A percentile compares a stretch with the other conserved stretches of the same genome.
These are phyloP conservation scores for Rehmannia glutinosa DNA, from an alignment of 257 asterid species.

Conservation along the genomic window DNA sequence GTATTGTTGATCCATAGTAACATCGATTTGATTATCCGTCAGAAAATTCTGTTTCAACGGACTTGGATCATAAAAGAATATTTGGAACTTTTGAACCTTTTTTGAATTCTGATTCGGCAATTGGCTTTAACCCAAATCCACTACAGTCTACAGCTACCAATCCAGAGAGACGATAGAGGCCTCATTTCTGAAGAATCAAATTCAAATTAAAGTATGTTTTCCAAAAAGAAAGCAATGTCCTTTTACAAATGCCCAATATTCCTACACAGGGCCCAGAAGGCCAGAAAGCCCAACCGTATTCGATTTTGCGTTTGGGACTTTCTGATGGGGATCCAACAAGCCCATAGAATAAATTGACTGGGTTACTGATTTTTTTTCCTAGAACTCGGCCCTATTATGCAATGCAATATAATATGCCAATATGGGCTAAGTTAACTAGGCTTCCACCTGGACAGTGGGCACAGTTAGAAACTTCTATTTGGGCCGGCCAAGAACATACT, in stretches of 20 bases:
- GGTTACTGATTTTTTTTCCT: neutral
- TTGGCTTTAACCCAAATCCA: neutral
- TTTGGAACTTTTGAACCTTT: neutral
- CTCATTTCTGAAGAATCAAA: neutral
- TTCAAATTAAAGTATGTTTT: too few species aligned
- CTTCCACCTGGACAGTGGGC: too few species aligned
- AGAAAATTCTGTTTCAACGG: slow-evolving; percentile 15
- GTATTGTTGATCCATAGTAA: too few species aligned
- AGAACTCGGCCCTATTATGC: neutral
- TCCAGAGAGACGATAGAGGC: neutral
- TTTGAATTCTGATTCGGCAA: neutral
- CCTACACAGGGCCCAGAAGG: neutral
- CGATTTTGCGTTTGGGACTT: neutral
- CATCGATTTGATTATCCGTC: too few species aligned
- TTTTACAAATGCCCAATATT: too few species aligned
- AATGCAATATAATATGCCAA: too few species aligned
- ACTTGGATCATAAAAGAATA: neutral
- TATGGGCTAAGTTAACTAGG: too few species aligned
- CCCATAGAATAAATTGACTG: neutral
- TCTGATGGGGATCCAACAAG: neutral
- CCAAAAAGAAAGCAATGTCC: too few species aligned
- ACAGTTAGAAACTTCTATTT: neutral
- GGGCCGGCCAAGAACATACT: neutral
- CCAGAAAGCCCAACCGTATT: neutral
- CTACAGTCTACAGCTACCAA: neutral